phyloP scores from a whole-genome alignment of 1,284 basidiomycete genomes.

The Fomitopsis pinicola region DNA sequence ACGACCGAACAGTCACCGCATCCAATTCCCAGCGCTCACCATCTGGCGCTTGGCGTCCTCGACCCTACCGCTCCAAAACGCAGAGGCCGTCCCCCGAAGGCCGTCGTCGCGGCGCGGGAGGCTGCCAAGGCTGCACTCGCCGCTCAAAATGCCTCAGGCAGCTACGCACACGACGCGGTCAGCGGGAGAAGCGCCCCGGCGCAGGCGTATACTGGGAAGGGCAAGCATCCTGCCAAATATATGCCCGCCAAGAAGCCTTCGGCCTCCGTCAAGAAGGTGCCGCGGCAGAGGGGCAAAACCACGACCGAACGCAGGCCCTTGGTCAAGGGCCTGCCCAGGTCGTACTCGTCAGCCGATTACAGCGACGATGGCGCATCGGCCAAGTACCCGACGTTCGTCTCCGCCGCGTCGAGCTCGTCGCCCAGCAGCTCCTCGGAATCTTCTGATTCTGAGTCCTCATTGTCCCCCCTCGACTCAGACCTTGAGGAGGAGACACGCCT shows the following conservation, averaged over 20 bases:
- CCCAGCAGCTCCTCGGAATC: constrained; percentile 26
- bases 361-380: constrained; percentile 21
- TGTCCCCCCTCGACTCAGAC: constrained; percentile 15
- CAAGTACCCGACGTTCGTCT: constrained; percentile 27
- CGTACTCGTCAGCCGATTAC: constrained; percentile 11
- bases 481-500: constrained; percentile 50
- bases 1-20: constrained; percentile 2
- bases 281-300: constrained; percentile 23
- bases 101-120: constrained; percentile 25
- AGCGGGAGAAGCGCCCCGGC: background rate
- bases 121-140: constrained; percentile 18
- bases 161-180: background rate
- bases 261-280: constrained; percentile 13
- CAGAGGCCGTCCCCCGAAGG: constrained; percentile 53
- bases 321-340: constrained; percentile 2
- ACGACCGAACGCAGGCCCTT: constrained; percentile 14
- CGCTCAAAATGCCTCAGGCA: constrained; percentile 1
- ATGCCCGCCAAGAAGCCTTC: constrained; percentile 13
- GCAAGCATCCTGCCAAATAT: constrained; percentile 10
- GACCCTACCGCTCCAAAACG: constrained; percentile 38
- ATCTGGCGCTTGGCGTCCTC: constrained; percentile 17
- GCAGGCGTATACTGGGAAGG: constrained; percentile 3
- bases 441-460: constrained; percentile 20
- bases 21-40: constrained; percentile 8
- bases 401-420: constrained; percentile 25